Evolutionary conservation across 2,329 filamentous ascomycete genomes (phyloP).

Genomic region (Talaromyces atroroseus): DNA sequence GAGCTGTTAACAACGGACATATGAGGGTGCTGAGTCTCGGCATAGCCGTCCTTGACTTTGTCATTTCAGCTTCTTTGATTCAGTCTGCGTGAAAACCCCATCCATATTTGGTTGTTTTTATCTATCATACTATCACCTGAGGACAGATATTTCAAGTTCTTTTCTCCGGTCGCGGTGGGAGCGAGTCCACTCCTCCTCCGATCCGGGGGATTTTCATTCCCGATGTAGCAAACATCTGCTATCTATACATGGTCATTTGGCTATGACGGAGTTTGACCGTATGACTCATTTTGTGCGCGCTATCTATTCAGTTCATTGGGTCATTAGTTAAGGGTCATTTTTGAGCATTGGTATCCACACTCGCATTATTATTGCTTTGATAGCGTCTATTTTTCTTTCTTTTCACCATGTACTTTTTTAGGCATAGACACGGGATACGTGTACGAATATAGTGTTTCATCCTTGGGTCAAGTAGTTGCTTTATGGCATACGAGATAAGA

Average conservation of each 20-base stretch:
- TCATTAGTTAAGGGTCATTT: too few relatives aligned
- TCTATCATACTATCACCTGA: background rate
- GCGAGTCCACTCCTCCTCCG: background rate
- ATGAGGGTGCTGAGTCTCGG: background rate
- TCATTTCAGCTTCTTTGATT: background rate
- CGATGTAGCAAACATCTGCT: slow-evolving; percentile 13
- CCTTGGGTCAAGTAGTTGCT: background rate
- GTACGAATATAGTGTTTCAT: background rate
- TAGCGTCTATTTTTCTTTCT: background rate
- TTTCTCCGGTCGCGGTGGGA: background rate
- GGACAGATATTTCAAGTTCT: background rate
- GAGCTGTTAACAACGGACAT: background rate
- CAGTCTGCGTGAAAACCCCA: background rate
- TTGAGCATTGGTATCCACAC: slow-evolving; percentile 3
- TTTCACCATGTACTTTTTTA: background rate
- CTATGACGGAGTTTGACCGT: background rate
- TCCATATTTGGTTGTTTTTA: background rate
- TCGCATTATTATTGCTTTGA: background rate
- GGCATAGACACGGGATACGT: background rate
- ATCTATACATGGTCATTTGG: background rate
- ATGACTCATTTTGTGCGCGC: background rate
- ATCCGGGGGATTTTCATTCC: slow-evolving; percentile 11
- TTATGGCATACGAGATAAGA: background rate
- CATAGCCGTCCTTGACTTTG: background rate
- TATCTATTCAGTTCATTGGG: background rate